Conservation (phyloP, 192 early-diverging fungal genomes). For the Pecoramyces ruminantium region DNA sequence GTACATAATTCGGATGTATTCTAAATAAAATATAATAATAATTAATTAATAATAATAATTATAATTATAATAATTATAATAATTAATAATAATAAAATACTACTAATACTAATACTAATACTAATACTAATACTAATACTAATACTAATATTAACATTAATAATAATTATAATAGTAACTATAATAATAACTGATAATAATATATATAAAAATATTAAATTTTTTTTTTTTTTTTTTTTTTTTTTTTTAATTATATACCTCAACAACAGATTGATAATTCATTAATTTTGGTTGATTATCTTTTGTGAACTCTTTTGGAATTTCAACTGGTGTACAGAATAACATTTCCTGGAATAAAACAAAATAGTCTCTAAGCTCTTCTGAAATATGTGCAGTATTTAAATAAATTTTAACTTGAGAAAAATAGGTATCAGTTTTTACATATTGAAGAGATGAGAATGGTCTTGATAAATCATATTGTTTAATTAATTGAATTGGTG, state of each 20-base stretch:
- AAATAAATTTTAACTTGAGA: conserved; percentile 34
- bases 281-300: conserved; percentile 10
- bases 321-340: conserved; percentile 30
- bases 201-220: no score
- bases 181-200: no score
- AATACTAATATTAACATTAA: no score
- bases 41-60: background rate
- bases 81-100: no score
- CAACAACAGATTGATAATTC: conserved; percentile 8
- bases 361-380: conserved; percentile 43
- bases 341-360: conserved; percentile 63
- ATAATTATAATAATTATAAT: no score
- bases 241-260: conserved; percentile 8
- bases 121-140: no score
- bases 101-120: no score
- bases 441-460: conserved; percentile 32
- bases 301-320: conserved; percentile 11
- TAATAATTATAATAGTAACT: no score
- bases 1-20: conserved; percentile 23
- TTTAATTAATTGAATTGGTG: conserved; percentile 1
- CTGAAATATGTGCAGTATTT: conserved; percentile 28
- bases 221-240: background rate
- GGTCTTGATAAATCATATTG: conserved; percentile 9
- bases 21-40: background rate
- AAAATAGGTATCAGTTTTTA: conserved; percentile 52